A percentile compares a stretch with the other conserved stretches of the same genome.
Evolutionary conservation across 2,329 filamentous ascomycete species (phyloP).

Genomic region (Aspergillus uvarum): DNA sequence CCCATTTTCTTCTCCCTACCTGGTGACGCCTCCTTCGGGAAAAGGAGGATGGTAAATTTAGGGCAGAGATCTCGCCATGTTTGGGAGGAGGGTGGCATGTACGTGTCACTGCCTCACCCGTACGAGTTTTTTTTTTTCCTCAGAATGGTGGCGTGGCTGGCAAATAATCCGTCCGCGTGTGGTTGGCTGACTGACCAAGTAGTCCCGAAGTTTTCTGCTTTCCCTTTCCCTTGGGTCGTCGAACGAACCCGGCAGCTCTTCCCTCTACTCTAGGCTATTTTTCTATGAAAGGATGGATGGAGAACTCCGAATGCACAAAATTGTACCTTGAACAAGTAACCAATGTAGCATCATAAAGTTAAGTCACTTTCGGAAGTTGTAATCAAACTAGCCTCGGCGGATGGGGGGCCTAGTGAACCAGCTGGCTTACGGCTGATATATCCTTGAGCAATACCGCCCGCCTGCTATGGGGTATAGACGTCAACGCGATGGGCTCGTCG

Average conservation of each 20-base stretch:
- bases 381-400: too few relatives aligned
- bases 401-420: too few relatives aligned
- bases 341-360: too few relatives aligned
- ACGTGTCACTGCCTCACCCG: slow-evolving; percentile 10
- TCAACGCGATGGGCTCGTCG: not conserved
- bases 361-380: too few relatives aligned
- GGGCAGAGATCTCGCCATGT: slow-evolving; percentile 4
- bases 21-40: not conserved
- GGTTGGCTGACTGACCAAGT: slow-evolving; percentile 15
- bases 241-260: not conserved
- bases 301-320: too few relatives aligned
- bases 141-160: slow-evolving; percentile 17
- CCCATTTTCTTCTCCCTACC: too few relatives aligned
- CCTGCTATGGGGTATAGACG: not conserved
- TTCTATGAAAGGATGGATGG: not conserved
- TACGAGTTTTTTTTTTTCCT: not conserved
- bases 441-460: too few relatives aligned
- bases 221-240: slow-evolving; percentile 7
- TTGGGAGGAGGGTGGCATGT: not conserved
- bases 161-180: slow-evolving; percentile 18
- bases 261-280: not conserved
- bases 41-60: not conserved
- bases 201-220: too few relatives aligned
- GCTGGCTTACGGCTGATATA: too few relatives aligned
- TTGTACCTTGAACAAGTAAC: too few relatives aligned